phyloP scores from a whole-genome alignment of 768 basidiomycete species.

The Tricholoma sp. region DNA sequence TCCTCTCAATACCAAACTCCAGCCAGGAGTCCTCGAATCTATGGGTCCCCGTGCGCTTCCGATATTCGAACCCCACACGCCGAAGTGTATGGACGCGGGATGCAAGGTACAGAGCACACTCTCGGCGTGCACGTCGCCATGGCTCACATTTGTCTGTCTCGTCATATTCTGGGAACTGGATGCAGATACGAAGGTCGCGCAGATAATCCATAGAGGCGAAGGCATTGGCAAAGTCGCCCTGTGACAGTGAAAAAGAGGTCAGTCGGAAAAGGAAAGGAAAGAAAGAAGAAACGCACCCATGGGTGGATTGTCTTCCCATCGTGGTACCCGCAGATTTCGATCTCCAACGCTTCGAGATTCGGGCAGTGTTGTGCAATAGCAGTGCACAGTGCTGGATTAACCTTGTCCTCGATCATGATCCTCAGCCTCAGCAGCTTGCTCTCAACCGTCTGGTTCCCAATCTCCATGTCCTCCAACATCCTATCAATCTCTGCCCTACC shows the following conservation, averaged over 20 bases:
- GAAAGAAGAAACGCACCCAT: slow-evolving; percentile 28
- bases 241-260: slow-evolving; percentile 3
- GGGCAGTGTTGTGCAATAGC: slow-evolving; percentile 30
- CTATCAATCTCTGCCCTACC: slow-evolving; percentile 25
- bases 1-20: slow-evolving; percentile 31
- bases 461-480: slow-evolving; percentile 27
- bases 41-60: slow-evolving; percentile 33
- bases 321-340: slow-evolving; percentile 38
- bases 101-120: slow-evolving; percentile 33
- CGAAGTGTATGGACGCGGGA: slow-evolving; percentile 23
- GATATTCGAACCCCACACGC: slow-evolving; percentile 36
- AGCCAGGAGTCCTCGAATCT: slow-evolving; percentile 39
- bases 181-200: slow-evolving; percentile 28
- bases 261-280: not conserved
- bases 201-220: slow-evolving; percentile 22
- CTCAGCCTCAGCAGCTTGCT: slow-evolving; percentile 25
- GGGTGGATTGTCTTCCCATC: slow-evolving; percentile 33
- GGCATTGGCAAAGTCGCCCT: slow-evolving; percentile 31
- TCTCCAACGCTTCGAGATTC: slow-evolving; percentile 31
- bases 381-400: slow-evolving; percentile 27
- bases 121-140: slow-evolving; percentile 26
- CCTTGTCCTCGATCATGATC: slow-evolving; percentile 36
- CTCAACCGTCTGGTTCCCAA: slow-evolving; percentile 7
- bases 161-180: slow-evolving; percentile 35
- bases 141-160: slow-evolving; percentile 27